Conservation (phyloP, 352 stramenopile species). For the Phytophthora citrophthora region DNA sequence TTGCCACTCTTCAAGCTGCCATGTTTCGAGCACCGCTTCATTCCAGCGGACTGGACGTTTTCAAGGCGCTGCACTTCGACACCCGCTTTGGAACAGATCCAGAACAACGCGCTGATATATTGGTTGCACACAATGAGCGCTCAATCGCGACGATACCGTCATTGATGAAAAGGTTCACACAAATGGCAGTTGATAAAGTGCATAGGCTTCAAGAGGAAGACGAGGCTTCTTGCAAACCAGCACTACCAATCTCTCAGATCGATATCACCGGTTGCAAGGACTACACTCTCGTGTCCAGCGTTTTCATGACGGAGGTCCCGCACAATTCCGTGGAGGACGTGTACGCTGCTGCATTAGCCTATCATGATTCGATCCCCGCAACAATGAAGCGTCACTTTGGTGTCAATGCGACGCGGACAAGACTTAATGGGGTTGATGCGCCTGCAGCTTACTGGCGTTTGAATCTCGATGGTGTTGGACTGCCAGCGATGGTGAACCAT, state of each 20-base stretch:
- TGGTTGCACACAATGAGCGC: conserved; percentile 28
- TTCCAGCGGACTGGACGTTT: conserved; percentile 25
- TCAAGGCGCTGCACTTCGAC: conserved; percentile 35
- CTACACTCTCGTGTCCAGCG: conserved; percentile 40
- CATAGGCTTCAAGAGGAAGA: conserved; percentile 7
- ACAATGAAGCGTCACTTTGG: conserved; percentile 41
- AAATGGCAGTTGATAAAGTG: conserved; percentile 28
- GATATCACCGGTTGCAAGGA: conserved; percentile 39
- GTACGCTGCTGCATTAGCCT: conserved; percentile 23
- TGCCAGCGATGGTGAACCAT: conserved; percentile 35
- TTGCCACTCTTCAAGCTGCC: conserved; percentile 37
- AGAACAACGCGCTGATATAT: conserved; percentile 10
- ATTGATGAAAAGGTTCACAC: conserved; percentile 20
- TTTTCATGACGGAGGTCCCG: conserved; percentile 44
- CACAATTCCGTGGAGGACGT: conserved; percentile 37
- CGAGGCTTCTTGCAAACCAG: neutral
- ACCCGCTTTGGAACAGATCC: conserved; percentile 25
- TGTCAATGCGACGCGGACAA: conserved; percentile 15
- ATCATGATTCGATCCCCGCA: conserved; percentile 29
- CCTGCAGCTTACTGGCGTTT: conserved; percentile 29
- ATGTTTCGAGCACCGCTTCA: conserved; percentile 35
- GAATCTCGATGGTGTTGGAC: conserved; percentile 15
- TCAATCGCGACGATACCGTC: conserved; percentile 26
- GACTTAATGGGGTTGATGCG: conserved; percentile 24
- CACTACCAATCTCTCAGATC: conserved; percentile 36